Evolutionary conservation across 2,329 filamentous ascomycete genomes (phyloP), one percentile per base, ranked within the genome.

Genomic region (Aotearoamyces nothofagi): DNA sequence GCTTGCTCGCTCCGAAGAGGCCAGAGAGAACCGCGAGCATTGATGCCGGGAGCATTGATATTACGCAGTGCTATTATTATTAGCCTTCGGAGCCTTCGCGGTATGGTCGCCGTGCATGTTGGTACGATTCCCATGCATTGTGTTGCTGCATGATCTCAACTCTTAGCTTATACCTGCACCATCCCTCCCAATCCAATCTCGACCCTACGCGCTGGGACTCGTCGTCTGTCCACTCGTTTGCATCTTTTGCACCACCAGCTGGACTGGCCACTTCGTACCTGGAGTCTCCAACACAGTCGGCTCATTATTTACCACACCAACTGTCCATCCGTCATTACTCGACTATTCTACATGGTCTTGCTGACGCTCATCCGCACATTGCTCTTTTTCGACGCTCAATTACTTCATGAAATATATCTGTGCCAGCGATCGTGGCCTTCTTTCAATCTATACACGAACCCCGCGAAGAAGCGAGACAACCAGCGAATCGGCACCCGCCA

Each of bases 171-270:
- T 8, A 20, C 19, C 19, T 20, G 19, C n/a, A n/a, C 19, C 19
- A n/a, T n/a, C 19, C 19, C 19, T 20, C 19, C 19, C 19, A 20
- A 20, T 20, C 19, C 19, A 20, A 20, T 20, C 19, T 20, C n/a
- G 19, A n/a, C 19, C 19, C 7, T 20, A 20, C 19, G 19, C 19
- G 19, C 19, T 20, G 19, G 19, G 19, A 7, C 19, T n/a, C n/a
- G n/a, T n/a, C n/a, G n/a, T n/a, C n/a, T n/a, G n/a, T n/a, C n/a
- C n/a, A n/a, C n/a, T n/a, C n/a, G n/a, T n/a, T n/a, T n/a, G n/a
- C n/a, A n/a, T n/a, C n/a, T n/a, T n/a, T n/a, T n/a, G n/a, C n/a
- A 20, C 19, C 19, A 7, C 19, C n/a, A 20, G 7, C 19, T 7
- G 19, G n/a, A 20, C 19, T 20, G n/a, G 7, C n/a, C 19, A n/a